Conservation (phyloP, 768 basidiomycete genomes). For the Psilocybe cyanescens region DNA sequence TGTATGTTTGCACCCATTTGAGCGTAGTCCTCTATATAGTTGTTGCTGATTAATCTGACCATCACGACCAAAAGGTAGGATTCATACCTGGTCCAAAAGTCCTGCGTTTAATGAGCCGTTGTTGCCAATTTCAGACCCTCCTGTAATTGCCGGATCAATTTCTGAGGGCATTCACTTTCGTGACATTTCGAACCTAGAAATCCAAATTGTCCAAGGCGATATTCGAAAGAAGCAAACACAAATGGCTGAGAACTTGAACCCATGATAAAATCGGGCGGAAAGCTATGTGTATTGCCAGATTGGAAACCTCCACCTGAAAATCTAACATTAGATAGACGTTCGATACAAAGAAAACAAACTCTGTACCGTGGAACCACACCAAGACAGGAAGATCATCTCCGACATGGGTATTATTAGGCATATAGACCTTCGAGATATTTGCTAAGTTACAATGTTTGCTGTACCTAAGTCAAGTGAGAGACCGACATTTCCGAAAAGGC, state of each 20-base stretch:
- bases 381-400: slow-evolving; percentile 37
- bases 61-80: not conserved
- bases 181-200: slow-evolving; percentile 35
- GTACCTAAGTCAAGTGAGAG: not conserved
- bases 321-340: not conserved
- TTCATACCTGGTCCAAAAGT: slow-evolving; percentile 40
- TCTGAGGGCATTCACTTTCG: not conserved
- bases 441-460: not conserved
- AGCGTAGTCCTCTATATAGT: slow-evolving; percentile 35
- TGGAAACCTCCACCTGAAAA: slow-evolving; percentile 45
- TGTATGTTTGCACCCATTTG: slow-evolving; percentile 42
- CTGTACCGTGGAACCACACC: slow-evolving; percentile 46
- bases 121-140: slow-evolving; percentile 34
- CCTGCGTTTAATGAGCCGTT: slow-evolving; percentile 41
- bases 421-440: slow-evolving; percentile 30
- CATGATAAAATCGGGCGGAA: slow-evolving; percentile 35
- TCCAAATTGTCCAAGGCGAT: slow-evolving; percentile 45
- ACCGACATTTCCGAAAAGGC: slow-evolving; percentile 45
- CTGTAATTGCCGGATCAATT: slow-evolving; percentile 18
- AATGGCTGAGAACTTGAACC: slow-evolving; percentile 33
- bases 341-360: not conserved
- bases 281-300: slow-evolving; percentile 35
- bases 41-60: too few species aligned
- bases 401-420: slow-evolving; percentile 30
- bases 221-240: slow-evolving; percentile 46